Base-by-base conservation (phyloP, 2,329 filamentous ascomycete genomes). In the Pseudopithomyces maydicus region DNA sequence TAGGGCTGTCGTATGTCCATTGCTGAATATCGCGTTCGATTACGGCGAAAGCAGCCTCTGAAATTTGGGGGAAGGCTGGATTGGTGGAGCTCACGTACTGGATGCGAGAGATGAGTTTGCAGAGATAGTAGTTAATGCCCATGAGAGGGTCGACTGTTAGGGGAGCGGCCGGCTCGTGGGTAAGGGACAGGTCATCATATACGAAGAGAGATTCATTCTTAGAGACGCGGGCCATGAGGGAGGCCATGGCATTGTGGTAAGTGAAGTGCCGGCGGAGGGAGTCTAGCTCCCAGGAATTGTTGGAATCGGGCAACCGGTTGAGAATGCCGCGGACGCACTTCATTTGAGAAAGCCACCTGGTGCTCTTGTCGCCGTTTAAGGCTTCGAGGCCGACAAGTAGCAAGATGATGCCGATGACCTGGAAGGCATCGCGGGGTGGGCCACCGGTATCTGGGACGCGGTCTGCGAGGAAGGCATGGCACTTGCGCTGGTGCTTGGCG, bases 201-300 rank as follows among this genome's bases (percentile, higher is more conserved):
- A 63, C 60, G 7, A 57, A 55, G 1, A 59, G 48, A 6, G 64
- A 32, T 2, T 63, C 52, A 7, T 59, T 47, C 22, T 62, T 61
- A 14, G 69, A 66, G 1, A 74, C 69, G 32, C 65, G 59, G 1
- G 68, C 63, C 72, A 75, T 74, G 7, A 75, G 61, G 1, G 73
- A 73, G 11, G 72, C 72, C 57, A 71, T 73, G 12, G 67, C 70
- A 46, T 72, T 71, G 53, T 75, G 71, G 49, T 75, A 75, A 7
- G 73, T 75, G 50, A 74, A 74, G 57, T 75, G 73, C 1, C 73
- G 64, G 42, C 70, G 70, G 6, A 75, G 58, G 17, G 70, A 73
- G 36, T 74, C 71, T 2, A 74, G 61, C 39, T 74, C 72, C 53
- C 71, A 63, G 11, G 66, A 71, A 17, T 69, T 64, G 39, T 62